Base-by-base conservation (phyloP, 2,329 filamentous ascomycete species). In the Exserohilum rostratum region DNA sequence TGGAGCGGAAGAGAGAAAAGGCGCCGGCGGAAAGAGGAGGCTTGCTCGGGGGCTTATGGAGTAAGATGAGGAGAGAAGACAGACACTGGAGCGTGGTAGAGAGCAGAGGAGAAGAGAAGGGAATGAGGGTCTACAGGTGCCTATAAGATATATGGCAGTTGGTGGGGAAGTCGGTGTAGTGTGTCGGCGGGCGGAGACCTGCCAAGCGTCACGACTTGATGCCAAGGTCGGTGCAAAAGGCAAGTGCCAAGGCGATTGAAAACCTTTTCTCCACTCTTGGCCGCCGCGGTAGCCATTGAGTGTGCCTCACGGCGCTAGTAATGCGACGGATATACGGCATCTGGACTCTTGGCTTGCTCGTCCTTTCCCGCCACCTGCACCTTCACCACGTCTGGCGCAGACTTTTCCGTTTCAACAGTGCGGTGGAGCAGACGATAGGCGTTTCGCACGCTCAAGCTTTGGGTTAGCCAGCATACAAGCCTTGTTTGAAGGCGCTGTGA, bases 191-290 rank as follows among this genome's bases (percentile, higher is more conserved):
- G 35, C 34, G 29, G 42, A 50, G 34, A 15, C 13, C 9, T 47
- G 49, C 53, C 49, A 53, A 56, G 42, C 31, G 31, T 43, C 22
- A 13, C 17, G 30, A 20, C 29, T 48, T 48, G 10, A 4, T 11
- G 52, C 52, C 46, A 38, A 54, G 50, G 20, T 29, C 35, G n/a
- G 18, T 43, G 42, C 25, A 18, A 29, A 45, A 15, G 52, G 40
- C 17, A 33, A 38, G 12, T 27, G 53, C 53, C 50, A 45, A 48
- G 50, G n/a, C 34, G 13, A 31, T 18, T 27, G 20, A 13, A 38
- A 49, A 39, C 34, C 13, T 34, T 43, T 42, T 56, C 20, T 43
- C 44, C 39, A 48, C 34, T 27, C 53, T 53, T 56, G 39, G 50
- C 50, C 11, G 27, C 39, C 17, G 5, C 39, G 18, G 12, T 7